These are phyloP conservation scores for Neonectria sp. DNA, from an alignment of 2,329 filamentous ascomycete species.

Conservation along the genomic window DNA sequence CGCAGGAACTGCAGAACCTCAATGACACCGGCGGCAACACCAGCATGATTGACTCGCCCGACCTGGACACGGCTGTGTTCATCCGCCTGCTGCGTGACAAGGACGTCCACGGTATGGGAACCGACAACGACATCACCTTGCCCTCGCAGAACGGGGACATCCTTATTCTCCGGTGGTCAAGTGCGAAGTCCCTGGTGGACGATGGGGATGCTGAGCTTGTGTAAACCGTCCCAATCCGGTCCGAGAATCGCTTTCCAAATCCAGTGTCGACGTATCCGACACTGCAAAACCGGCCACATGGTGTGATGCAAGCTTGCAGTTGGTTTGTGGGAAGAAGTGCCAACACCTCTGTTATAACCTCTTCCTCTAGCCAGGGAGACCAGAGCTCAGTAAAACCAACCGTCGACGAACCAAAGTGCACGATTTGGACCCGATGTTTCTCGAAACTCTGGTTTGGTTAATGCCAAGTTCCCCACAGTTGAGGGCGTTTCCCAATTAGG, in stretches of 20 bases:
- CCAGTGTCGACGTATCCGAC: neutral
- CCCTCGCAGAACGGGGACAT: conserved; percentile 74
- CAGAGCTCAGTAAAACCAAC: neutral
- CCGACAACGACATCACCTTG: conserved; percentile 74
- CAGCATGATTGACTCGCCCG: conserved; percentile 92
- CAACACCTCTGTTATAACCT: neutral
- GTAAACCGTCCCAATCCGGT: conserved; percentile 51
- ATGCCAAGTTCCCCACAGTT: neutral
- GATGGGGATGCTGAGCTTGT: conserved; percentile 71
- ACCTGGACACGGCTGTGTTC: conserved; percentile 88
- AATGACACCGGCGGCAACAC: conserved; percentile 93
- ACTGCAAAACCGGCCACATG: neutral
- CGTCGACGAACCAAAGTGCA: neutral
- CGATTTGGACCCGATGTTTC: neutral
- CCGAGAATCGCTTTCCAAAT: neutral
- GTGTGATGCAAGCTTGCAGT: neutral
- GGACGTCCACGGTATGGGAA: conserved; percentile 72
- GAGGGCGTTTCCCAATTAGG: conserved; percentile 30
- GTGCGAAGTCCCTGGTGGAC: conserved; percentile 75
- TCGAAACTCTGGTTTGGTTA: neutral
- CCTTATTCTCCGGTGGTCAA: conserved; percentile 80
- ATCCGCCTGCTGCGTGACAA: conserved; percentile 78
- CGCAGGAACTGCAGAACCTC: conserved; percentile 82
- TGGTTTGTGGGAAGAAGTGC: neutral
- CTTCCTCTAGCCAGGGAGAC: neutral